Base-by-base conservation (phyloP, 1,284 basidiomycete genomes). In the Tilletia walkeri region DNA sequence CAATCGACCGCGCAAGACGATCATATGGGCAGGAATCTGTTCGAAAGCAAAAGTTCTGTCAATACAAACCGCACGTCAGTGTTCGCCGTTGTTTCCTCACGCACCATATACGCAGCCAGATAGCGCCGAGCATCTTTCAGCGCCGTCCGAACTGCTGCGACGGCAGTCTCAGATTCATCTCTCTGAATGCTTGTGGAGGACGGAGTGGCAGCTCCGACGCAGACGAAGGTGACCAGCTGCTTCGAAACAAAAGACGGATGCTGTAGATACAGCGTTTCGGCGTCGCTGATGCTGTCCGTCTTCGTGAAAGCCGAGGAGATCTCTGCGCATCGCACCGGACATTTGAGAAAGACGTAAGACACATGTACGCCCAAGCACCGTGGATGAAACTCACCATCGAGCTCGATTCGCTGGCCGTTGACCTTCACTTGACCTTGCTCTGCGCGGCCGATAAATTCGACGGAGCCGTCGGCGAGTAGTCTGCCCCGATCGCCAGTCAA, bases 391-490 rank as follows among this genome's bases (percentile, higher is more conserved):
- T 63, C 34, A 63, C 59, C 82, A 20, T 81, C 78, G 7, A 83
- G 76, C 72, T 83, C 82, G 69, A 82, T 80, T 16, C 82, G 75
- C 73, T 82, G 81, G 2, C 80, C 80, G 53, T 82, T 82, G 59
- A 83, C 71, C 73, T 83, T 83, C 69, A 83, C 80, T 61, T 82
- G 81, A 14, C 75, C 76, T 3, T 76, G 77, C 67, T 78, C 79
- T 49, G 79, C 76, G 10, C 82, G 75, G 34, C 82, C 82, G 4
- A 82, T 73, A 63, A 76, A 81, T 67, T 82, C 80, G 69, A 82
- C 71, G 4, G 68, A 73, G 14, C 77, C 78, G 45, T 82, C 76
- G 24, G 66, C 66, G 38, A 82, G 69, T 67, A 83, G 70, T n/a
- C 81, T 76, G 10, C 80, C 82, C 2, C 80, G 76, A 59, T 83